A percentile compares a stretch with the other conserved stretches of the same genome.
These are phyloP conservation scores for Blastomyces emzantsi DNA, from an alignment of 2,329 filamentous ascomycete species.

Conservation along the genomic window DNA sequence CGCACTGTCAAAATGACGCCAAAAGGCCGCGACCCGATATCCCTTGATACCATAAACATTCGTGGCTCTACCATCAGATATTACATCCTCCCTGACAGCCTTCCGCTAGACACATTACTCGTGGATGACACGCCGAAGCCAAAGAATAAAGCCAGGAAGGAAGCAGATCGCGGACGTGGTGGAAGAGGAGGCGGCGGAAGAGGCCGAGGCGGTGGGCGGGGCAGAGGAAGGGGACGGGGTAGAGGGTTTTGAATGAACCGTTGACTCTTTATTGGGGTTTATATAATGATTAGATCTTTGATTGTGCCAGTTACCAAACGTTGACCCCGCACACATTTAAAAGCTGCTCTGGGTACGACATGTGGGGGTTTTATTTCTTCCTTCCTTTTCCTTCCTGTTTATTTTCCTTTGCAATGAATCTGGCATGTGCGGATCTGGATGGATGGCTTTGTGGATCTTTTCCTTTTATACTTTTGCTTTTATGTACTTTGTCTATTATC, in stretches of 20 bases:
- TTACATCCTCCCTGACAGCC: slow-evolving; percentile 89
- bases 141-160: slow-evolving; percentile 99
- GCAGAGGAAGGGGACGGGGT: slow-evolving; percentile 48
- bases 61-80: slow-evolving; percentile 94
- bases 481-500: slow-evolving; percentile 1
- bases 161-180: slow-evolving; percentile 47
- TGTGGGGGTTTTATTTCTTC: slow-evolving; percentile 19
- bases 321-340: neutral
- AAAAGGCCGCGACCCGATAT: slow-evolving; percentile 75
- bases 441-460: slow-evolving; percentile 1
- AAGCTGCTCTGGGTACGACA: neutral
- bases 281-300: neutral
- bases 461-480: neutral
- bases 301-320: neutral
- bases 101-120: slow-evolving; percentile 88
- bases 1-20: slow-evolving; percentile 95
- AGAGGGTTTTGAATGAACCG: slow-evolving; percentile 26
- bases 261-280: neutral
- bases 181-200: slow-evolving; percentile 42
- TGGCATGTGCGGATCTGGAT: slow-evolving; percentile 5
- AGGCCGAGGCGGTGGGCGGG: slow-evolving; percentile 43
- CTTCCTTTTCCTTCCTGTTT: slow-evolving; percentile 14
- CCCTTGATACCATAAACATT: slow-evolving; percentile 92
- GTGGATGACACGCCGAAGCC: slow-evolving; percentile 97
- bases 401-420: slow-evolving; percentile 4